Conservation (phyloP, 1,284 basidiomycete species). For the Boletellus deceptivus region DNA sequence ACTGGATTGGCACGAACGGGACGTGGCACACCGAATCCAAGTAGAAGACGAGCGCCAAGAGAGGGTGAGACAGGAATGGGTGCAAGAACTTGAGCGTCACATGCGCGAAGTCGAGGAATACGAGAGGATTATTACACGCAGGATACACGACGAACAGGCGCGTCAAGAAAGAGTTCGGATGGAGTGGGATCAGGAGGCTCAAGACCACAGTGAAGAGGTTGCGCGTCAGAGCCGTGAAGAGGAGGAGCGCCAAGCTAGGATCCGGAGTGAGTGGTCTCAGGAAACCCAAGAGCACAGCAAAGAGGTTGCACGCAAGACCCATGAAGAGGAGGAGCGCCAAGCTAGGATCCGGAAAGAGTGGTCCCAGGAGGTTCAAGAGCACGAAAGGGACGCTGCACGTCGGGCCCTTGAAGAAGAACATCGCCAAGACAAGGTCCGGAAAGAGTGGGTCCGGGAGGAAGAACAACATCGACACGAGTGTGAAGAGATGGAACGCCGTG, state of each 20-base stretch:
- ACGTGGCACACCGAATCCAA: slow-evolving; percentile 8
- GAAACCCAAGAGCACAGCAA: slow-evolving; percentile 2
- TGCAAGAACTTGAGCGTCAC: too few species aligned
- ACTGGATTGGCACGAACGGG: slow-evolving; percentile 13
- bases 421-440: slow-evolving; percentile 3
- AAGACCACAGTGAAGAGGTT: not conserved
- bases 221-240: not conserved
- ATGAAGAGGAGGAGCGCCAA: slow-evolving; percentile 8
- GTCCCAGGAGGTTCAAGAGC: slow-evolving; percentile 1
- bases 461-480: not conserved
- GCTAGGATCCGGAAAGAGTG: slow-evolving; percentile 6
- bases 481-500: slow-evolving; percentile 2
- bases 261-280: slow-evolving; percentile 7
- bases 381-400: not conserved
- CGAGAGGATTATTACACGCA: too few species aligned
- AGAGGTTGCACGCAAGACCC: not conserved
- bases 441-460: slow-evolving; percentile 10
- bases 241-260: slow-evolving; percentile 3
- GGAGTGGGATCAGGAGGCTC: slow-evolving; percentile 13
- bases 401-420: slow-evolving; percentile 3
- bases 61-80: not conserved
- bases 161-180: too few species aligned
- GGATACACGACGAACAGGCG: too few species aligned
- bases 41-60: slow-evolving; percentile 17
- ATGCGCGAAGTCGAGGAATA: too few species aligned